Base-by-base conservation (phyloP, 1,284 basidiomycete species). In the Rhodotorula sp. region DNA sequence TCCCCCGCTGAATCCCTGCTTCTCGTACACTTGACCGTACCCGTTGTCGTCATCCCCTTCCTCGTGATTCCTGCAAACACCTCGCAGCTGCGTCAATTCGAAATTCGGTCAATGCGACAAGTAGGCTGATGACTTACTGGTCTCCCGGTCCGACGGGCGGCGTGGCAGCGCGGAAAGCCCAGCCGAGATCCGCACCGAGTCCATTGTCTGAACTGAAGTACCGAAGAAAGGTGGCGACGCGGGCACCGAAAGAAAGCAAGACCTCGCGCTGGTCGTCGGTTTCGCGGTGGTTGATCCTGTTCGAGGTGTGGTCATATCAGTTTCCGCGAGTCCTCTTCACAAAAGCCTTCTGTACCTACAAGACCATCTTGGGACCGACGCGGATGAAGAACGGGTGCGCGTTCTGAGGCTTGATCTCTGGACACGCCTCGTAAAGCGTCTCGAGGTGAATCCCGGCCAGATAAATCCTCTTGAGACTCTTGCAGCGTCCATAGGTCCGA, bases 201-300 rank as follows among this genome's bases (percentile, higher is more conserved):
- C 68, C 68, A n/a, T 57, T 10, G 1, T 34, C 10, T 26, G 34
- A 16, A 8, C 52, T 46, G 39, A 69, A 69, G 64, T 29, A 65
- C 64, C 68, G 68, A 14, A 39, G 51, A 56, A 69, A 69, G n/a
- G 31, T 39, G 20, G 68, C 48, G 47, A 69, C 64, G 18, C 68
- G 51, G 52, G 63, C 65, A 6, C 59, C 59, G 47, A 15, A 34
- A 0, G 12, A 20, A 3, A 16, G 29, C 16, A 69, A 54, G 14
- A 39, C 47, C 6, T 51, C 54, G 54, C 54, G 59, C 21, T 62
- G 52, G 20, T 49, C 47, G 20, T 69, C 68, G 3, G 46, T 51
- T 16, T 69, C 64, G 64, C 68, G 62, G 39, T 62, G 54, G 60
- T 69, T 62, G 58, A 69, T 31, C 12, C 57, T 61, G 20, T 21